Evolutionary conservation across 805 yeast genomes (phyloP).

Genomic region (Candida pseudoglaebosa): DNA sequence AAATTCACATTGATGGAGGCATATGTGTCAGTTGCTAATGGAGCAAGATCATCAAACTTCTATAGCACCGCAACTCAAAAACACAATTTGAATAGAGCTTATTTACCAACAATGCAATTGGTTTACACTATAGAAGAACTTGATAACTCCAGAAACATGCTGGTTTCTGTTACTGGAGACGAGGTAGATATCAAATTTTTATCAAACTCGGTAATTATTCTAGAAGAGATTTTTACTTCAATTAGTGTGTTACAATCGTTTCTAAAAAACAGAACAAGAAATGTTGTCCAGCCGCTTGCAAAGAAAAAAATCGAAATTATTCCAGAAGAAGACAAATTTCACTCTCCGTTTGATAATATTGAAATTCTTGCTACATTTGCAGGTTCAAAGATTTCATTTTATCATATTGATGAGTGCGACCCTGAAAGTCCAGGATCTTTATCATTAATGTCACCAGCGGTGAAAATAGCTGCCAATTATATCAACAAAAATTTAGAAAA

Average conservation of each 20-base stretch:
- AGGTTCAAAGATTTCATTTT: slow-evolving; percentile 61
- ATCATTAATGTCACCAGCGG: slow-evolving; percentile 70
- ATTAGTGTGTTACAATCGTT: slow-evolving; percentile 38
- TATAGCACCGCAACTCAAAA: slow-evolving; percentile 45
- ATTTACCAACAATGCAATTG: slow-evolving; percentile 64
- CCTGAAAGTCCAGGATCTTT: slow-evolving; percentile 45
- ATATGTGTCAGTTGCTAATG: slow-evolving; percentile 68
- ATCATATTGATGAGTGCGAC: slow-evolving; percentile 37
- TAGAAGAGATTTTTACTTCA: slow-evolving; percentile 52
- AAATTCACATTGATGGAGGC: slow-evolving; percentile 66
- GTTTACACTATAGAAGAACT: slow-evolving; percentile 36
- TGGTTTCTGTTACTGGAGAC: slow-evolving; percentile 60
- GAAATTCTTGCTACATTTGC: slow-evolving; percentile 57
- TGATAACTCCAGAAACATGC: slow-evolving; percentile 34
- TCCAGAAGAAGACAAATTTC: slow-evolving; percentile 5
- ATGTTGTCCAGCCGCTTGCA: slow-evolving; percentile 8
- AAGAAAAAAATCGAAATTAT: slow-evolving; percentile 10
- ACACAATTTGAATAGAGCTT: slow-evolving; percentile 55
- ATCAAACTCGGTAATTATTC: slow-evolving; percentile 49
- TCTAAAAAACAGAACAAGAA: slow-evolving; percentile 20
- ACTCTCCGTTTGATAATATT: slow-evolving; percentile 33
- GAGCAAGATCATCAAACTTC: slow-evolving; percentile 47
- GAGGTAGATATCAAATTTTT: slow-evolving; percentile 62
- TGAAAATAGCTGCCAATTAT: slow-evolving; percentile 56
- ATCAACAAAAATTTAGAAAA: slow-evolving; percentile 28